Base-by-base conservation (phyloP, 176 grass and related monocot genomes). In the Guadua angustifolia region DNA sequence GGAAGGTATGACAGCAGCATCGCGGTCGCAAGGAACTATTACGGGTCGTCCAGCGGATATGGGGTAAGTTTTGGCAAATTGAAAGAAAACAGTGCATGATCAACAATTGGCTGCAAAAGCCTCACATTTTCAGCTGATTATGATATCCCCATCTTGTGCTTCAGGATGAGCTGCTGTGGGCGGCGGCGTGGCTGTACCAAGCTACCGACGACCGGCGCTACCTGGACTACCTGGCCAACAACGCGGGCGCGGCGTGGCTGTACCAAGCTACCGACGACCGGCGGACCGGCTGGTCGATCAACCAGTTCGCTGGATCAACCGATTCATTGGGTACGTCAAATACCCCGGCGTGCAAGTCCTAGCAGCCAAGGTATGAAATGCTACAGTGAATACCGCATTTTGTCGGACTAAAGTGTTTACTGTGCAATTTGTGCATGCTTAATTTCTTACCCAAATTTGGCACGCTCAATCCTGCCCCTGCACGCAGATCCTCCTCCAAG, bases 201-300 rank as follows among this genome's bases (percentile, higher is more conserved):
- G 89, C 91, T 19, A 92, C 87, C 11, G 57, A 69, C 59, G 87
- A 95, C 12, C 21, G 65, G 16, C 77, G 61, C 3, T 98, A 98
- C 83, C 82, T 98, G 7, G 89, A 98, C 84, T 95, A 98, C 81
- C 43, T 95, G 44, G 83, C 89, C 1, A 93, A 79, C 64, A 95
- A 95, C 59, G 93, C n/a, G 93, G 95, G 95, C 93, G 36, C 95
- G n/a, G 91, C 93, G 7, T 98, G 95, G 95, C 86, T 98, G 47
- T 88, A 90, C 55, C 66, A 90, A 0, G 89, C 91, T 19, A 92
- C 87, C 11, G 57, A 69, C 59, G 87, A 95, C 12, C 21, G 65
- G 16, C 77, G 61, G 44, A 93, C 87, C 0, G 87, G 91, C 24
- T 98, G 91, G 93, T 76, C 71, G 18, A 78, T 82, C 61, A 79